A percentile compares a stretch with the other conserved stretches of the same genome.
Evolutionary conservation across 164 flowering plant species (phyloP).

Genomic region (Vitis rupestris): DNA sequence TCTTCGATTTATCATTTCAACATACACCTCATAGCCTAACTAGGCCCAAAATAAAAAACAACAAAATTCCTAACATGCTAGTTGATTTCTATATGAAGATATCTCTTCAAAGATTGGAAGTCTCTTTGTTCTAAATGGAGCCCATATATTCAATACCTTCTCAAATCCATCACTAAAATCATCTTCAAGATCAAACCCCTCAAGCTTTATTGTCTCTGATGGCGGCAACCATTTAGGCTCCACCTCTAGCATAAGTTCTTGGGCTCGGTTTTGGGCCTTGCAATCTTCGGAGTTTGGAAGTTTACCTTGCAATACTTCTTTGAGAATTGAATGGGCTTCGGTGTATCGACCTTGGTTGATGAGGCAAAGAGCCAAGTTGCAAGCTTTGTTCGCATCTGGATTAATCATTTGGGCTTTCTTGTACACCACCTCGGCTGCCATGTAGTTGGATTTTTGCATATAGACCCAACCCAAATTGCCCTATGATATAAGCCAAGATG

Average conservation of each 20-base stretch:
- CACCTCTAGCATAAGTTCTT: conserved; percentile 38
- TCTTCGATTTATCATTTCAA: too few relatives aligned
- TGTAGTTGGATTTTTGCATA: conserved; percentile 43
- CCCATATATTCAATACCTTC: conserved; percentile 19
- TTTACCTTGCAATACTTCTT: conserved; percentile 28
- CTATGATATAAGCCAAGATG: conserved; percentile 15
- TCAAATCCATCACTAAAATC: conserved; percentile 17
- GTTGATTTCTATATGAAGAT: conserved; percentile 19
- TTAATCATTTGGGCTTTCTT: conserved; percentile 54
- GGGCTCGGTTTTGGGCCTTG: conserved; percentile 33
- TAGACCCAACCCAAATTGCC: conserved; percentile 70
- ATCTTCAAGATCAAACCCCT: conserved; percentile 41
- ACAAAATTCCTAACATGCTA: conserved; percentile 21
- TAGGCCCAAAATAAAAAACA: background rate
- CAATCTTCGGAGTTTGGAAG: conserved; percentile 39
- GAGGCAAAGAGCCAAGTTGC: conserved; percentile 54
- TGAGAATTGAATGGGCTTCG: conserved; percentile 39
- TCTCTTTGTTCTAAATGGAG: conserved; percentile 19
- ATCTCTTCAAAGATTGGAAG: conserved; percentile 30
- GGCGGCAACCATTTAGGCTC: conserved; percentile 8
- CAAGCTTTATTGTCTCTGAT: background rate
- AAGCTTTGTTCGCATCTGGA: conserved; percentile 65
- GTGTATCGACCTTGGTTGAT: conserved; percentile 41
- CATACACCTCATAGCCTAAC: too few relatives aligned
- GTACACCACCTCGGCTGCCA: conserved; percentile 53